Base-by-base conservation (phyloP, 352 stramenopile species). In the Phytophthora palmivora region DNA sequence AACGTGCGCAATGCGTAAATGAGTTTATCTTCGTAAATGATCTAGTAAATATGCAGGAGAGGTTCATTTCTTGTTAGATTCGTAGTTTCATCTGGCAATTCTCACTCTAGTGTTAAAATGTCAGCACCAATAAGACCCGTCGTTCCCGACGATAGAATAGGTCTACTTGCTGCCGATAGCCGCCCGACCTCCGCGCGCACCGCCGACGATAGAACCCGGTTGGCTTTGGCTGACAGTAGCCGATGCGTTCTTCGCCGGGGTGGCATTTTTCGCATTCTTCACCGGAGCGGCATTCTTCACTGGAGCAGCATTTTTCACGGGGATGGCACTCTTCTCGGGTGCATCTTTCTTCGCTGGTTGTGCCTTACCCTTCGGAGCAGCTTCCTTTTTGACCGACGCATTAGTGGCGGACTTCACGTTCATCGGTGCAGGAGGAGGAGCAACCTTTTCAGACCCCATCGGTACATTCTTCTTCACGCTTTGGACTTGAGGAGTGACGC, bases 381-480 rank as follows among this genome's bases (percentile, higher is more conserved):
- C 22, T 1, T 45, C 43, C 18, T 63, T 49, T 45, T 63, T 32
- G 15, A 14, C 37, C 18, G 19, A 7, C 5, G n/a, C 32, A 45
- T 38, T 36, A 30, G 36, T 38, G 36, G 22, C 18, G 3, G 22
- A 26, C 42, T 69, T 69, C 37, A 45, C 11, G 7, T 6, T 48
- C 11, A 57, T 18, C 15, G 61, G 54, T 0, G 46, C 54, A 6
- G 61, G 61, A 2, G 61, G 61, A 24, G 61, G 61, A 54, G 14
- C 21, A 32, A 11, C 21, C 18, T 55, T 39, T 33, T 55, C 34
- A 43, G 37, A 30, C n/a, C 63, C 59, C 16, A 55, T 39, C 1
- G 60, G 53, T 4, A 59, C 22, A 21, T 64, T 14, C 33, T 59
- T 64, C 53, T 59, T 58, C 48, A 33, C 57, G 12, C 33, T 22